phyloP scores from a whole-genome alignment of 192 early-diverging fungal genomes.

The Coemansia brasiliensis region DNA sequence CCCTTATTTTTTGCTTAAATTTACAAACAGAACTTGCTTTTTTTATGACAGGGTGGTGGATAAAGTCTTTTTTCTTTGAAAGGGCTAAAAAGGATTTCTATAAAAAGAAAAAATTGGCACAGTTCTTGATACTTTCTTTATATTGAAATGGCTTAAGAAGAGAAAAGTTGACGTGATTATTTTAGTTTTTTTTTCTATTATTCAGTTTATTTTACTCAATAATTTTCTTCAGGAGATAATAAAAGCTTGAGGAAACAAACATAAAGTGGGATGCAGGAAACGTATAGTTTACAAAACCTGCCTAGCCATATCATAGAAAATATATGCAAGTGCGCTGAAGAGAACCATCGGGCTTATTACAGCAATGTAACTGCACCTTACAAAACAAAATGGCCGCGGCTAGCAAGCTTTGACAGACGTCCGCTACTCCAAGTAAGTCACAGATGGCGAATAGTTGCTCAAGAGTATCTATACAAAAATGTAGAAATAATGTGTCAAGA shows the following conservation, averaged over 20 bases:
- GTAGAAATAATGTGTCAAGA: slow-evolving; percentile 8
- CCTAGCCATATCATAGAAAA: slow-evolving; percentile 3
- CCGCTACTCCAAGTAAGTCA: slow-evolving; percentile 1
- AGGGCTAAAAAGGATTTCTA: neutral
- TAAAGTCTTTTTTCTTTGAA: neutral
- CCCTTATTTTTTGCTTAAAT: neutral
- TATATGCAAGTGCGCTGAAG: neutral
- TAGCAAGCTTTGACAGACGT: neutral
- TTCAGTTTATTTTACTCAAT: slow-evolving; percentile 1
- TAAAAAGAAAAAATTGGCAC: neutral
- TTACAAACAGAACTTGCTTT: too few species aligned
- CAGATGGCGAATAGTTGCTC: neutral
- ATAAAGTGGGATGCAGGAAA: neutral
- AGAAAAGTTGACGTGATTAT: too few species aligned
- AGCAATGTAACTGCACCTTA: neutral
- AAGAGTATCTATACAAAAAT: slow-evolving; percentile 2
- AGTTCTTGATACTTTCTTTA: neutral
- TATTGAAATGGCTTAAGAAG: too few species aligned
- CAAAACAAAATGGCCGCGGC: neutral
- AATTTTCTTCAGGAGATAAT: neutral
- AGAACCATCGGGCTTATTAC: neutral
- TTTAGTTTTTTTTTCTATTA: slow-evolving; percentile 1
- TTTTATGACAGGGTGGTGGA: neutral
- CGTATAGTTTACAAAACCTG: neutral
- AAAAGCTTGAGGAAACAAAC: neutral